Evolutionary conservation across 768 basidiomycete species (phyloP), one percentile per base, ranked within the genome.

Genomic region (Leucocoprinus leucothites): DNA sequence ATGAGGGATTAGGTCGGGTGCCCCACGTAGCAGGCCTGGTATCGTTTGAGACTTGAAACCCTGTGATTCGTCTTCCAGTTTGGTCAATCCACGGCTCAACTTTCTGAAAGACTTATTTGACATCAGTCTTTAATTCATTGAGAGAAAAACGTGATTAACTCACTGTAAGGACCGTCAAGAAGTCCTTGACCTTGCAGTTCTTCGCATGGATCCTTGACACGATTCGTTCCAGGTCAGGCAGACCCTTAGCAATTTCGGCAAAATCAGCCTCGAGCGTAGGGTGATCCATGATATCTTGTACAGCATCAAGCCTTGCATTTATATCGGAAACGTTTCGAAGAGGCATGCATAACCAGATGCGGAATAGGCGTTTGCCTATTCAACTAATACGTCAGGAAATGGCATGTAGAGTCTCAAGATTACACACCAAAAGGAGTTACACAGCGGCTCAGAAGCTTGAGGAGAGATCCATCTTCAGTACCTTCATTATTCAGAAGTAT

Each of bases 321-420:
- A 99, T 98, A 46, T 90, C 90, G 9, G 79, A 67, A 34, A 86
- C 84, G 36, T 90, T 84, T 26, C 87, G 83, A 58, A 99, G 71
- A 18, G 97, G 97, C 79, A 88, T 88, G 59, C 93, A 97, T 7
- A 99, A 76, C 97, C 97, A 99, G 51, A 96, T 89, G 40, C 95
- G 84, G 80, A 99, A 98, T 25, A 98, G 77, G 22, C 97, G 84
- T 68, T 98, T 98, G 38, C 94, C 92, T 92, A 51, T 22, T 43
- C 46, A 21, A 31, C 26, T n/a, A 19, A 21, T n/a, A 48, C 26
- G 45, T 34, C 9, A 31, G 16, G 19, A 14, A 14, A 26, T 25
- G 21, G 14, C 28, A 5, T 3, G 26, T 7, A 48, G n/a, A 6
- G 38, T 13, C 38, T 35, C 24, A 31, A 48, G 25, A 36, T 11